Conservation (phyloP, 2,329 filamentous ascomycete species). For the Fusarium neocosmosporiellum region DNA sequence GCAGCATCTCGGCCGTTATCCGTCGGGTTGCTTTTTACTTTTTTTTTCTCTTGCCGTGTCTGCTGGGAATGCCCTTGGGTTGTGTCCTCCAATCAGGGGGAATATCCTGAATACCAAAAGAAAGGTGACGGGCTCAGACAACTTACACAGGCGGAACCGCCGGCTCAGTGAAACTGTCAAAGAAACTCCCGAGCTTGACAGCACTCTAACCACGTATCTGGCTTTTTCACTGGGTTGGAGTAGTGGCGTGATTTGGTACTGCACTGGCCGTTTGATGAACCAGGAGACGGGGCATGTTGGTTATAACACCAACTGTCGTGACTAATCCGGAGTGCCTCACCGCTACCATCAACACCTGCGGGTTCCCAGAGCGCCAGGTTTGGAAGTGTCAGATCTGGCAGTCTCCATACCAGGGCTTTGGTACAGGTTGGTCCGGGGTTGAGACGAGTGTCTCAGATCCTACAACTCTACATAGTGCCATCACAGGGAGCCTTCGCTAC, state of each 20-base stretch:
- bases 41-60: background rate
- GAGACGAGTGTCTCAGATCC: slow-evolving; percentile 6
- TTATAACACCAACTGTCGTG: background rate
- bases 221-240: background rate
- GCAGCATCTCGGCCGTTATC: background rate
- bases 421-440: background rate
- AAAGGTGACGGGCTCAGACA: background rate
- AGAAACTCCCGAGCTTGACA: background rate
- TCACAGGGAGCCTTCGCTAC: background rate
- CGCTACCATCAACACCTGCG: background rate
- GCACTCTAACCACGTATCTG: background rate
- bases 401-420: background rate
- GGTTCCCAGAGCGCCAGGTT: background rate
- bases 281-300: background rate
- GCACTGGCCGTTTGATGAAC: background rate
- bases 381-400: background rate
- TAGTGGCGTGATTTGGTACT: background rate
- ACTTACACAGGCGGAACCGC: background rate
- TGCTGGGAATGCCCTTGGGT: background rate
- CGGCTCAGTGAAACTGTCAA: background rate
- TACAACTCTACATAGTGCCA: background rate
- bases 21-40: background rate
- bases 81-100: background rate
- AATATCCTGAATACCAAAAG: background rate
- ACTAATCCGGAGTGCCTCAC: background rate